A percentile compares a stretch with the other conserved stretches of the same genome.
These are phyloP conservation scores for Candida smagusa DNA, from an alignment of 1,139 yeast species.

Conservation along the genomic window DNA sequence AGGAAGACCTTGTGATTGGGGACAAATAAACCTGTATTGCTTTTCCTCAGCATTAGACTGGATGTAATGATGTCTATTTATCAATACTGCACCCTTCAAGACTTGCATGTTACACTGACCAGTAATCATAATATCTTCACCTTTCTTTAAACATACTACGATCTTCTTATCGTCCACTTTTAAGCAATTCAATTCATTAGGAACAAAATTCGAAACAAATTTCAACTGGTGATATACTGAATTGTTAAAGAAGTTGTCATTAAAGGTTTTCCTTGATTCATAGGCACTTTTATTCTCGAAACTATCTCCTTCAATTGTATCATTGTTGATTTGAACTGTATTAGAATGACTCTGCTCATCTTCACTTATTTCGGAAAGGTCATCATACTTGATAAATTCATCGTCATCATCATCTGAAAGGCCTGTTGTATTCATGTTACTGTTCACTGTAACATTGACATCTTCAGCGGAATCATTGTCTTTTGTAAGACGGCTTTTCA, in stretches of 20 bases:
- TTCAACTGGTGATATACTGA: too few relatives aligned
- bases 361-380: constrained; percentile 5
- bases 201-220: constrained; percentile 26
- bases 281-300: too few relatives aligned
- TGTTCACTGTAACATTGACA: too few relatives aligned
- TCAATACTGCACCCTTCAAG: constrained; percentile 55
- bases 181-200: constrained; percentile 35
- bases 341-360: not conserved
- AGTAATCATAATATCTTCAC: constrained; percentile 50
- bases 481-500: constrained; percentile 11
- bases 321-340: not conserved
- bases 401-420: constrained; percentile 8
- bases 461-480: constrained; percentile 8
- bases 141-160: constrained; percentile 39
- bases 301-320: constrained; percentile 1
- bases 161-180: constrained; percentile 24
- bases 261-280: too few relatives aligned
- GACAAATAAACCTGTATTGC: constrained; percentile 40
- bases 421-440: constrained; percentile 14
- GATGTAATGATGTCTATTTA: constrained; percentile 53
- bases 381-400: constrained; percentile 4
- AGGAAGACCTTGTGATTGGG: constrained; percentile 55
- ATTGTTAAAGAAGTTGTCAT: too few relatives aligned
- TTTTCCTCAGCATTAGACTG: constrained; percentile 21
- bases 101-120: constrained; percentile 59